These are phyloP conservation scores for Lathyrus oleraceus DNA, from an alignment of 306 rosid species.

Conservation along the genomic window DNA sequence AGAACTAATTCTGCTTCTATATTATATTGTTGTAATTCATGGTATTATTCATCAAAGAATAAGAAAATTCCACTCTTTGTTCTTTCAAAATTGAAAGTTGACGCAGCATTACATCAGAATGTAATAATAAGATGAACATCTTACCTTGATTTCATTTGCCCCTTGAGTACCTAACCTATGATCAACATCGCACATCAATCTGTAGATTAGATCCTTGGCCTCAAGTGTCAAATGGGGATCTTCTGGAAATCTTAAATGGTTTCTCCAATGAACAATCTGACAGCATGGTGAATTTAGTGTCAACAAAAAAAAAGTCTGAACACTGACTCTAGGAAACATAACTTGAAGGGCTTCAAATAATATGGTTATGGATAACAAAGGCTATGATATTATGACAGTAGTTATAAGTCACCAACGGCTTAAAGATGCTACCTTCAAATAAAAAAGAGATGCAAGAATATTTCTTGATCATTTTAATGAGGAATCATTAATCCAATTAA, in stretches of 20 bases:
- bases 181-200: constrained; percentile 92
- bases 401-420: constrained; percentile 25
- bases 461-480: not conserved
- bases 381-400: not conserved
- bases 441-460: constrained; percentile 26
- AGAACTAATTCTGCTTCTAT: not conserved
- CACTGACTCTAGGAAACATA: constrained; percentile 27
- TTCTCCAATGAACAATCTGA: constrained; percentile 98
- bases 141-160: constrained; percentile 81
- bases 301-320: constrained; percentile 32
- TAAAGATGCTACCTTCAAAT: constrained; percentile 17
- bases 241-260: constrained; percentile 85
- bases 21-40: not conserved
- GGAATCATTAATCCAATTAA: constrained; percentile 17
- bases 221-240: constrained; percentile 76
- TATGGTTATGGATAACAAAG: constrained; percentile 10
- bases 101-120: constrained; percentile 14
- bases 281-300: constrained; percentile 39
- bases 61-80: not conserved
- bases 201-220: constrained; percentile 92
- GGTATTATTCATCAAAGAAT: not conserved
- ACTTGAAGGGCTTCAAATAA: constrained; percentile 13
- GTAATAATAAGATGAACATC: constrained; percentile 33
- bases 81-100: constrained; percentile 4
- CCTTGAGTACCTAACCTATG: constrained; percentile 89